These are phyloP conservation scores for Solanum paucissectum DNA, from an alignment of 257 asterid genomes.

Conservation along the genomic window DNA sequence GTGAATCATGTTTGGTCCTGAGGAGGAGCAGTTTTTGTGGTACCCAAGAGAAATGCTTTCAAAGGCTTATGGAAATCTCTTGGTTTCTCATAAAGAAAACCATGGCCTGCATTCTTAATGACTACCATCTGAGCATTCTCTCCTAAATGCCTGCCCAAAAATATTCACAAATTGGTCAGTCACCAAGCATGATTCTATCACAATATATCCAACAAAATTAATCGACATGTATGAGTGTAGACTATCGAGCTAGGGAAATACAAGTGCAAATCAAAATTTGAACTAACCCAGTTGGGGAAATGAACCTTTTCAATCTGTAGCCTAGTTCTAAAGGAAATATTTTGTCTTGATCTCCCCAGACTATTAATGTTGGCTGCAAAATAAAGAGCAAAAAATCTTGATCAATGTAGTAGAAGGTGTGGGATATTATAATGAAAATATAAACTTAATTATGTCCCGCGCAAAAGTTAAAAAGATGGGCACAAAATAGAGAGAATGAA, in stretches of 20 bases:
- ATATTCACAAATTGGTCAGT: not conserved
- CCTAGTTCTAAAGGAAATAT: constrained; percentile 60
- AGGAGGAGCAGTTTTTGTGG: not conserved
- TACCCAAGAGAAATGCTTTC: constrained; percentile 34
- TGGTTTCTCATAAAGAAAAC: constrained; percentile 41
- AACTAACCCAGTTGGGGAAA: not conserved
- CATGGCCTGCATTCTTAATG: constrained; percentile 59
- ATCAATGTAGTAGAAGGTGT: not conserved
- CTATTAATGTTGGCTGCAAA: constrained; percentile 48
- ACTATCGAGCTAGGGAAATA: not conserved
- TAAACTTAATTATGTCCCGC: not conserved
- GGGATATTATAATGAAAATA: not conserved
- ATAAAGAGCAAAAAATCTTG: not conserved
- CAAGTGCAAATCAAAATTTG: not conserved
- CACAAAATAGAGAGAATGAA: not conserved
- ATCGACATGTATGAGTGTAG: too few species aligned
- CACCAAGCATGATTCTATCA: not conserved
- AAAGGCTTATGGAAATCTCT: constrained; percentile 41
- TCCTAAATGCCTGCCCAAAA: constrained; percentile 44
- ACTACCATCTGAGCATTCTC: constrained; percentile 38
- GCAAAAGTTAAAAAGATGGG: not conserved
- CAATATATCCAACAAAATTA: not conserved
- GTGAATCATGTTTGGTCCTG: not conserved
- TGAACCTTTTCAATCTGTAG: constrained; percentile 46
- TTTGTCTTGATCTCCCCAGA: constrained; percentile 69